phyloP scores from a whole-genome alignment of 352 stramenopile genomes.

The Phytophthora uliginosa region DNA sequence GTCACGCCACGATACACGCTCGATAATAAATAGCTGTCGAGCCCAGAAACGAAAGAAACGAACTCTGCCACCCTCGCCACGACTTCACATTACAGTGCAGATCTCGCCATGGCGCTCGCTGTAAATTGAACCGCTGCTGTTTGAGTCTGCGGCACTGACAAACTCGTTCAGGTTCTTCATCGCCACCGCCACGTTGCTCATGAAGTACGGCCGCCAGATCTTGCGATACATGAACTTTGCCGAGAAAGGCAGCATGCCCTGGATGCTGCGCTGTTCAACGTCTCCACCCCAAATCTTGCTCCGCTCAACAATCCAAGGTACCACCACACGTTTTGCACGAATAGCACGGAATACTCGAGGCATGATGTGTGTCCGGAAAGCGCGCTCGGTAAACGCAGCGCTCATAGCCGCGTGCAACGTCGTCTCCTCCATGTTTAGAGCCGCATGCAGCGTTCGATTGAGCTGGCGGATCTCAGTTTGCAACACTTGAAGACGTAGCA shows the following conservation, averaged over 20 bases:
- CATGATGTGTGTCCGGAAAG: constrained; percentile 82
- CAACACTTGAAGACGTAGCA: constrained; percentile 69
- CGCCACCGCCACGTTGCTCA: constrained; percentile 76
- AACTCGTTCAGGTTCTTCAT: constrained; percentile 90
- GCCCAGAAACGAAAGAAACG: constrained; percentile 24
- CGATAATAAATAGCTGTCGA: constrained; percentile 50
- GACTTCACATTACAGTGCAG: constrained; percentile 46
- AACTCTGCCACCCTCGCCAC: neutral
- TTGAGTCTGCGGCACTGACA: constrained; percentile 36
- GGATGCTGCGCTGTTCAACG: constrained; percentile 71
- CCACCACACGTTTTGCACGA: constrained; percentile 82
- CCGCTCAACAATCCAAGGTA: constrained; percentile 88
- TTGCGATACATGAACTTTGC: constrained; percentile 87
- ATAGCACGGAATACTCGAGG: constrained; percentile 81
- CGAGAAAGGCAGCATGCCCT: constrained; percentile 80
- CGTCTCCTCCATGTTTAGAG: constrained; percentile 84
- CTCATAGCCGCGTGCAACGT: constrained; percentile 69
- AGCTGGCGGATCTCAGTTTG: constrained; percentile 76
- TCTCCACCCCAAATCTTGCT: constrained; percentile 88
- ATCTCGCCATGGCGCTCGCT: constrained; percentile 49
- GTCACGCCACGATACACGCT: constrained; percentile 29
- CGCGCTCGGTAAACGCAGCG: constrained; percentile 73
- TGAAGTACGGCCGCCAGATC: constrained; percentile 87
- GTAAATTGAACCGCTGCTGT: constrained; percentile 30
- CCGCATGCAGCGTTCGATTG: constrained; percentile 69